phyloP scores from a whole-genome alignment of 805 yeast species.

The Candida manassasensis region DNA sequence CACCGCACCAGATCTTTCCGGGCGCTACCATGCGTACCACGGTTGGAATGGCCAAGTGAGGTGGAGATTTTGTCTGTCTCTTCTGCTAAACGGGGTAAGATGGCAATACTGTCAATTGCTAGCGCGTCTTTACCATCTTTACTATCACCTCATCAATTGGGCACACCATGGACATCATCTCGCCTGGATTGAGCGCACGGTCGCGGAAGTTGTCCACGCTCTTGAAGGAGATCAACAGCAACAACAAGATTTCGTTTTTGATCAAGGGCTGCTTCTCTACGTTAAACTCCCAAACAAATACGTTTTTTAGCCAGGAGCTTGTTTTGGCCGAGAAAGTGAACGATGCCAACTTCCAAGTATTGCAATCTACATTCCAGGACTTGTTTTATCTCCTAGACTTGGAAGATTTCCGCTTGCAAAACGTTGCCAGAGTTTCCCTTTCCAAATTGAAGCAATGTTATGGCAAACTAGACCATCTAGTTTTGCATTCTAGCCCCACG shows the following conservation, averaged over 20 bases:
- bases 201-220: conserved; percentile 8
- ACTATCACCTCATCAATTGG: background rate
- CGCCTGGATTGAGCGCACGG: conserved; percentile 9
- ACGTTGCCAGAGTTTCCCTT: conserved; percentile 9
- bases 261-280: conserved; percentile 18
- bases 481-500: background rate
- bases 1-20: no score
- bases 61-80: no score
- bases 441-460: conserved; percentile 10
- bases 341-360: conserved; percentile 5
- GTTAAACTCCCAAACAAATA: conserved; percentile 19
- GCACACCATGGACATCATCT: conserved; percentile 13
- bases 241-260: conserved; percentile 27
- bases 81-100: no score
- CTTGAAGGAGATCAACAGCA: conserved; percentile 20
- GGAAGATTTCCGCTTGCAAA: conserved; percentile 16
- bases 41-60: no score
- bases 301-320: conserved; percentile 18
- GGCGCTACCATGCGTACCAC: no score
- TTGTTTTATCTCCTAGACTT: conserved; percentile 18
- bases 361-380: conserved; percentile 20
- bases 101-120: no score
- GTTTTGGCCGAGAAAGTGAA: conserved; percentile 3
- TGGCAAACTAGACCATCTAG: conserved; percentile 6
- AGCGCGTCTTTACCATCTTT: no score